phyloP scores from a whole-genome alignment of 2,329 filamentous ascomycete species.

The Cladorrhinum sp. region DNA sequence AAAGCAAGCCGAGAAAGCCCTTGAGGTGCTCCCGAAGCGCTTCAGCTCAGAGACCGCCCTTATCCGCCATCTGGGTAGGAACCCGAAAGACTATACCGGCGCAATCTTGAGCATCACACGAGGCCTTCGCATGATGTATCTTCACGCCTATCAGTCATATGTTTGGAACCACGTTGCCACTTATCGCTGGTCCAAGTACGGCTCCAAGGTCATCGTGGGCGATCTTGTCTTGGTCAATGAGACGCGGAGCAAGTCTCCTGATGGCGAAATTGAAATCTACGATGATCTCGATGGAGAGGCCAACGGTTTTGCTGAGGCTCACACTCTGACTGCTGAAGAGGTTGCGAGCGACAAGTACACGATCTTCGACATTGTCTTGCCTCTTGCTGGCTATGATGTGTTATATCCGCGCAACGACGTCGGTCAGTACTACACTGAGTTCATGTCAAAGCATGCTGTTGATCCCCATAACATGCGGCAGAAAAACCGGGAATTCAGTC shows the following conservation, averaged over 20 bases:
- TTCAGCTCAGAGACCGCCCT: slow-evolving; percentile 78
- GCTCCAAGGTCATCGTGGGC: slow-evolving; percentile 71
- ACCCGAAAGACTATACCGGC: slow-evolving; percentile 67
- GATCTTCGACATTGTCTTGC: slow-evolving; percentile 86
- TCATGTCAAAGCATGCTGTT: slow-evolving; percentile 76
- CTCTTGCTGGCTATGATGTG: slow-evolving; percentile 88
- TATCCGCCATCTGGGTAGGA: slow-evolving; percentile 68
- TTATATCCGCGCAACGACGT: slow-evolving; percentile 81
- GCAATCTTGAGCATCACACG: slow-evolving; percentile 77
- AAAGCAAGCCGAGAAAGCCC: slow-evolving; percentile 56
- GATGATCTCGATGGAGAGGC: slow-evolving; percentile 51
- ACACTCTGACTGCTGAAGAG: slow-evolving; percentile 73
- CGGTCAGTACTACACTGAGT: slow-evolving; percentile 76
- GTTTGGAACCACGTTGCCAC: slow-evolving; percentile 89
- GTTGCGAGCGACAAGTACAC: slow-evolving; percentile 70
- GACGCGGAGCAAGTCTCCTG: slow-evolving; percentile 12
- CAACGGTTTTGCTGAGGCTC: slow-evolving; percentile 54
- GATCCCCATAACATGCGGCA: slow-evolving; percentile 86
- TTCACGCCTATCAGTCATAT: slow-evolving; percentile 92
- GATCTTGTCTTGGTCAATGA: slow-evolving; percentile 68
- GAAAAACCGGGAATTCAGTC: slow-evolving; percentile 78
- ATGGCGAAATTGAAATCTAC: slow-evolving; percentile 28
- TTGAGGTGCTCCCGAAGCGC: slow-evolving; percentile 69
- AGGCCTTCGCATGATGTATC: slow-evolving; percentile 86
- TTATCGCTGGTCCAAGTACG: slow-evolving; percentile 74